Evolutionary conservation across 495 filamentous ascomycete species (phyloP).

Genomic region (Podospora conica): DNA sequence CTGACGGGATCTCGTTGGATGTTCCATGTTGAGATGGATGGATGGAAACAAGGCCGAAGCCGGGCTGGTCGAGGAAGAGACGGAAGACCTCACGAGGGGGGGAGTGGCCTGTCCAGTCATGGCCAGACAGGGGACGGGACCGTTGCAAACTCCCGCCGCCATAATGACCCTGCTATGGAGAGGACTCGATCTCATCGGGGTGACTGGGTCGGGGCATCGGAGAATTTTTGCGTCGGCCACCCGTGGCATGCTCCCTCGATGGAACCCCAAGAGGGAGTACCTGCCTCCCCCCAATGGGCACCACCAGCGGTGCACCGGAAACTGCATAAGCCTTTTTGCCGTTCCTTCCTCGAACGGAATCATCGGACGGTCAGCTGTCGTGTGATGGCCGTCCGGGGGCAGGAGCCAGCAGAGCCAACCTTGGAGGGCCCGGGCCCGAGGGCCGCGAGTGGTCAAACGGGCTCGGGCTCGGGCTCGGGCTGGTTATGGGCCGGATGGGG

Average conservation of each 20-base stretch:
- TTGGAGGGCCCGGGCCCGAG: too few species aligned
- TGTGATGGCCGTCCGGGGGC: not conserved
- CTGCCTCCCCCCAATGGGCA: not conserved
- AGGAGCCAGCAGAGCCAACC: too few species aligned
- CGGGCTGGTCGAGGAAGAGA: not conserved
- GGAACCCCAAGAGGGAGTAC: not conserved
- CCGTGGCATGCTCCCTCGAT: not conserved
- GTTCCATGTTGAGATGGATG: not conserved
- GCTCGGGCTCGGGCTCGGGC: not conserved
- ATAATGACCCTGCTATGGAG: not conserved
- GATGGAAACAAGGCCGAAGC: not conserved
- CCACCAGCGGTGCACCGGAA: not conserved
- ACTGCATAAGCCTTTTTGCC: not conserved
- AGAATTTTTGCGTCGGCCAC: not conserved
- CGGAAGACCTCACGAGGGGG: not conserved
- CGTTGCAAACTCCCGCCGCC: not conserved
- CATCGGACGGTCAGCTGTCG: not conserved
- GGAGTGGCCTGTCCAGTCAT: not conserved
- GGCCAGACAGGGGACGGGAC: not conserved
- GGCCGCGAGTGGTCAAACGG: not conserved
- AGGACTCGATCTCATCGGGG: not conserved
- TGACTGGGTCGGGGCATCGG: not conserved
- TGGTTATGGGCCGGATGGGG: too few species aligned
- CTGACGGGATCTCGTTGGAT: too few species aligned
- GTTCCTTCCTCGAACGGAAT: not conserved